These are phyloP conservation scores for Rosa persica DNA, from an alignment of 306 rosid species.

Conservation along the genomic window DNA sequence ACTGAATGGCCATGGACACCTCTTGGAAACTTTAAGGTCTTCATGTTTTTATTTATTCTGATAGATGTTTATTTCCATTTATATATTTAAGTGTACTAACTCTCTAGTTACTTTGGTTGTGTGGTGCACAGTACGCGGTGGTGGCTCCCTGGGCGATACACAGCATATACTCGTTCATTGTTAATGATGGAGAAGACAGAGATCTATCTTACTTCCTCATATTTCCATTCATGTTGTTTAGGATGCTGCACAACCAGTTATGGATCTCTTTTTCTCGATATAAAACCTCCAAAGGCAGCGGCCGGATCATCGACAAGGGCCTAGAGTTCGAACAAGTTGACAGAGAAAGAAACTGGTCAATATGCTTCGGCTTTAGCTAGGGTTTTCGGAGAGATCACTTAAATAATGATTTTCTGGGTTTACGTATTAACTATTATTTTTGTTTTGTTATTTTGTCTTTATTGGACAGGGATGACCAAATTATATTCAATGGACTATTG, in stretches of 20 bases:
- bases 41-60: not conserved
- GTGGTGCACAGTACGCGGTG: constrained; percentile 46
- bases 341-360: constrained; percentile 58
- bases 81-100: not conserved
- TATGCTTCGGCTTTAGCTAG: not conserved
- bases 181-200: constrained; percentile 25
- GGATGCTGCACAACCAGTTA: constrained; percentile 57
- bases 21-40: constrained; percentile 53
- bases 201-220: constrained; percentile 44
- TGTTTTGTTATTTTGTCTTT: not conserved
- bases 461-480: constrained; percentile 48
- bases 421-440: not conserved
- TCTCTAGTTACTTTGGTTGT: not conserved
- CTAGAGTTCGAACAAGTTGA: constrained; percentile 77
- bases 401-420: not conserved
- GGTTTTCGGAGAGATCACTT: not conserved
- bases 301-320: constrained; percentile 51
- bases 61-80: not conserved
- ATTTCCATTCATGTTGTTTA: constrained; percentile 44
- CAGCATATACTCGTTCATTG: constrained; percentile 37
- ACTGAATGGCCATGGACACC: constrained; percentile 63
- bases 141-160: constrained; percentile 56
- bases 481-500: constrained; percentile 27
- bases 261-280: constrained; percentile 65
- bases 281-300: constrained; percentile 46